Base-by-base conservation (phyloP, 306 rosid species). In the Glycine soja region DNA sequence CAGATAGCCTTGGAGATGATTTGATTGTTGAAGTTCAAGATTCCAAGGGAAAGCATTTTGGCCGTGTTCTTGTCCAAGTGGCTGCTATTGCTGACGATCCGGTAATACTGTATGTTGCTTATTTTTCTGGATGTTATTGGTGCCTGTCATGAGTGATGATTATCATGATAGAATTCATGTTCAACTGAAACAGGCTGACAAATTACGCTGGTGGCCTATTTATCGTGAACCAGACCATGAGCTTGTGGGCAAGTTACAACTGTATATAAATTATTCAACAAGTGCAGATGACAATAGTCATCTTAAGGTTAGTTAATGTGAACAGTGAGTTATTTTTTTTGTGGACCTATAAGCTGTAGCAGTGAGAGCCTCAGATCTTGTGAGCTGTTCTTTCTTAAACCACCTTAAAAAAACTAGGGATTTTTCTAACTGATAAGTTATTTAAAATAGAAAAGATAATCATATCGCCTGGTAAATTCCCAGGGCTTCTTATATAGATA, bases 1-100 rank as follows among this genome's bases (percentile, higher is more conserved):
- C 99, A 84, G 99, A 93, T 79, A 89, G 95, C 81, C 85, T 90
- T 65, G 99, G 97, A 65, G 99, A 96, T 88, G 98, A 96, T 85
- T 87, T 96, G 45, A 82, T 92, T 58, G 84, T 93, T 34, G 99
- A 96, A 92, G 90, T 96, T 75, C 97, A 92, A 88, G 98, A 96
- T 90, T 96, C 99, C 32, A 90, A 92, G 88, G 94, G 90, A 86
- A 93, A 88, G 80, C 93, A 90, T 83, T 84, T 93, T 46, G 99
- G 99, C 24, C 91, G 90, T 3, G 91, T 87, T 53, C 88, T 81
- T 79, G 92, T 91, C 78, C 99, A 93, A 90, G 93, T 96, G 82
- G 97, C 97, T 76, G 70, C 90, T 81, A 47, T 96, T 85, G 91
- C 97, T 64, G 95, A 96, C 82, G 90, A 93, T 76, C 94, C 97